phyloP scores from a whole-genome alignment of 176 grass and related monocot genomes.

The Dactylis glomerata region DNA sequence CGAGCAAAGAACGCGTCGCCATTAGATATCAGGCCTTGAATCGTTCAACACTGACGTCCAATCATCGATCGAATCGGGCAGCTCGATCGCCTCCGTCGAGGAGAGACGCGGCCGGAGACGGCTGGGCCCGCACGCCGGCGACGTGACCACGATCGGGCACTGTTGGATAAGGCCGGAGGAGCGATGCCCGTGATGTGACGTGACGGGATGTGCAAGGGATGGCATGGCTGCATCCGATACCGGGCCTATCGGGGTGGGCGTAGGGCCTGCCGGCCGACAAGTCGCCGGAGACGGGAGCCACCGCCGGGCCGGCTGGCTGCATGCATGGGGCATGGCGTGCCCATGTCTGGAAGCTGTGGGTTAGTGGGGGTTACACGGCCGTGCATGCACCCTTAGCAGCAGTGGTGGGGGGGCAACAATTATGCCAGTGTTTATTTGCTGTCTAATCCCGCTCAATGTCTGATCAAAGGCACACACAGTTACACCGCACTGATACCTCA shows the following conservation, averaged over 20 bases:
- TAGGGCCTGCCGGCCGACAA: slow-evolving; percentile 24
- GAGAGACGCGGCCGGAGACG: neutral
- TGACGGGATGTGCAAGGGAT: slow-evolving; percentile 21
- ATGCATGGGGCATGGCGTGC: slow-evolving; percentile 24
- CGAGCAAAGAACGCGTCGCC: neutral
- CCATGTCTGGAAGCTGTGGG: slow-evolving; percentile 27
- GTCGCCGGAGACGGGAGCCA: neutral
- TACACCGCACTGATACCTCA: too few species aligned
- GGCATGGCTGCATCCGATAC: slow-evolving; percentile 5
- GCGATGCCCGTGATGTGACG: slow-evolving; percentile 7
- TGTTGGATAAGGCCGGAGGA: slow-evolving; percentile 11
- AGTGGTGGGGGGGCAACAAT: neutral
- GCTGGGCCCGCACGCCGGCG: slow-evolving; percentile 11
- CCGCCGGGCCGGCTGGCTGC: neutral
- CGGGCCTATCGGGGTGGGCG: neutral
- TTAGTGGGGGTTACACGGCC: neutral
- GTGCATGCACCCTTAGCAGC: neutral
- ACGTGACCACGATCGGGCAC: neutral
- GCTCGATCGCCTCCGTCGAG: neutral
- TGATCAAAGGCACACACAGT: neutral
- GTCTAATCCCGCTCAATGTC: slow-evolving; percentile 14
- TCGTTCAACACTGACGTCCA: neutral
- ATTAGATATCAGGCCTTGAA: neutral
- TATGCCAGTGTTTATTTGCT: neutral
- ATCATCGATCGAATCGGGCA: slow-evolving; percentile 16